Conservation (phyloP, 2,329 filamentous ascomycete genomes). For the Talaromyces albobiverticillius region DNA sequence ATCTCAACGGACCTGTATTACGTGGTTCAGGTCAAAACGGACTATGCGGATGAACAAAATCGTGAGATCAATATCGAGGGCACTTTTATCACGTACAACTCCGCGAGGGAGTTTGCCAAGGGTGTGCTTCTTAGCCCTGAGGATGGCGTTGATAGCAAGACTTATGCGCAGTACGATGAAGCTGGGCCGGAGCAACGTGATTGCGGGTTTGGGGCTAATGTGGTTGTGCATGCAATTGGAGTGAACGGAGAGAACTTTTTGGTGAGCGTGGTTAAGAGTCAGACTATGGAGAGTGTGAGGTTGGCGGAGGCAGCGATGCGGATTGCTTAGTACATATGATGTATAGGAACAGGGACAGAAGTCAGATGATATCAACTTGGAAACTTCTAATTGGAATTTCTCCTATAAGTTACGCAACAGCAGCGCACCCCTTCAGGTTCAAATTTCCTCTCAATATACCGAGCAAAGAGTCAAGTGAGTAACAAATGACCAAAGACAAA, state of each 20-base stretch:
- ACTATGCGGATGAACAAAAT: conserved; percentile 21
- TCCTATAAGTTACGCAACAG: neutral
- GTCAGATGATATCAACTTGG: no score
- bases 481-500: neutral
- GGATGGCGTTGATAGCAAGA: conserved; percentile 22
- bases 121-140: conserved; percentile 20
- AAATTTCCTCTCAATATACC: neutral
- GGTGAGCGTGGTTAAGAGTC: conserved; percentile 26
- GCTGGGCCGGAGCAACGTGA: conserved; percentile 23
- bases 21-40: conserved; percentile 24
- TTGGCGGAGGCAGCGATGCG: conserved; percentile 21
- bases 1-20: conserved; percentile 25
- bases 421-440: neutral
- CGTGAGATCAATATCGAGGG: conserved; percentile 24
- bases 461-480: neutral
- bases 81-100: conserved; percentile 22
- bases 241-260: conserved; percentile 25
- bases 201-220: conserved; percentile 31
- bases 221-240: conserved; percentile 27
- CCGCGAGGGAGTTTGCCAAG: conserved; percentile 23
- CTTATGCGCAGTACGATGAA: conserved; percentile 26
- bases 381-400: neutral
- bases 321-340: no score
- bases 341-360: no score
- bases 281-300: conserved; percentile 25